phyloP scores from a whole-genome alignment of 192 early-diverging fungal species.

The Linnemannia exigua region DNA sequence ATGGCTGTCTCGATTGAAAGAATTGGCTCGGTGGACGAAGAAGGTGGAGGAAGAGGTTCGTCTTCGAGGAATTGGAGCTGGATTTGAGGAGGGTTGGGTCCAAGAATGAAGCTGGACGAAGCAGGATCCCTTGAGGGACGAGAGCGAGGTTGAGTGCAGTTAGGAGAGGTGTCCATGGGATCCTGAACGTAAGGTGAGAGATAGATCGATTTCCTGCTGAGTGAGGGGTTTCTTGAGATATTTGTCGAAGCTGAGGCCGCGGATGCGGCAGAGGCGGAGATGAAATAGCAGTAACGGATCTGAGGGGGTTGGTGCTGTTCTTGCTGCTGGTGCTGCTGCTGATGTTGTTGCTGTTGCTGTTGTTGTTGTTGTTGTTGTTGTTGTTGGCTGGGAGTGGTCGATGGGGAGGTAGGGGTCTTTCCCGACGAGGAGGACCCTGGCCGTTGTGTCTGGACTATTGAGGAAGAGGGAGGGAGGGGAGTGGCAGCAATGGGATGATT shows the following conservation, averaged over 20 bases:
- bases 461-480: conserved; percentile 27
- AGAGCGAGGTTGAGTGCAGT: conserved; percentile 38
- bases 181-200: conserved; percentile 36
- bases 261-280: conserved; percentile 29
- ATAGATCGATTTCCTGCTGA: conserved; percentile 24
- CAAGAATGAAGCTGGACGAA: conserved; percentile 16
- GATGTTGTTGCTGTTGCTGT: background rate
- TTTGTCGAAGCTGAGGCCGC: conserved; percentile 8
- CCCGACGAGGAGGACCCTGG: conserved; percentile 3
- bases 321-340: background rate
- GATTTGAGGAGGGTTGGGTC: conserved; percentile 47
- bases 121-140: conserved; percentile 1
- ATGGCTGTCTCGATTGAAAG: background rate
- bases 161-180: conserved; percentile 23
- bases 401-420: background rate
- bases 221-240: conserved; percentile 13
- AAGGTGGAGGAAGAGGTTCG: conserved; percentile 37
- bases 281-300: conserved; percentile 57
- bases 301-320: conserved; percentile 11
- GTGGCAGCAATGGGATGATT: conserved; percentile 33
- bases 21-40: background rate
- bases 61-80: conserved; percentile 47
- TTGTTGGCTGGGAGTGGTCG: conserved; percentile 5
- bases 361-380: background rate
- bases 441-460: conserved; percentile 5